Evolutionary conservation across 306 rosid genomes (phyloP).

Genomic region (Hippophae rhamnoides): DNA sequence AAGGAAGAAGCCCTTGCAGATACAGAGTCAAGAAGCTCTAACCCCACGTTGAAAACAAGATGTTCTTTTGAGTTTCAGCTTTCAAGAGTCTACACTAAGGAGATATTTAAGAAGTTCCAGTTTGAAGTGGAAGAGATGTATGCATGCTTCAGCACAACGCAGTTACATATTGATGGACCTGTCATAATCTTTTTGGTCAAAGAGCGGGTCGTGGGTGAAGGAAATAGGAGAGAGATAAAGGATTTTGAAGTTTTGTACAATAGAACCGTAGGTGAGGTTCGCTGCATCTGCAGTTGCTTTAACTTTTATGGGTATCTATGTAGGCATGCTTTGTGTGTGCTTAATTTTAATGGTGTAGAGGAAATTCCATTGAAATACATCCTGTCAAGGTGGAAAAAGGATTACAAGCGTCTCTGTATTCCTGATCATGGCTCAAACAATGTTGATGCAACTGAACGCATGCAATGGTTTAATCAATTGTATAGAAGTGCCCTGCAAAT

Average conservation of each 20-base stretch:
- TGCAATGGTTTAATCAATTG: constrained; percentile 63
- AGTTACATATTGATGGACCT: constrained; percentile 69
- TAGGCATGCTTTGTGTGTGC: constrained; percentile 76
- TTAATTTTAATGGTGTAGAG: constrained; percentile 88
- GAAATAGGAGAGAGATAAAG: constrained; percentile 59
- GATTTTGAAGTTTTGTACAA: constrained; percentile 90
- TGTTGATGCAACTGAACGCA: constrained; percentile 30
- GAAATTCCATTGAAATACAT: constrained; percentile 70
- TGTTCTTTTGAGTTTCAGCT: constrained; percentile 87
- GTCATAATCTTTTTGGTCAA: constrained; percentile 74
- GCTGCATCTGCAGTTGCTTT: constrained; percentile 91
- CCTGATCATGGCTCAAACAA: constrained; percentile 34
- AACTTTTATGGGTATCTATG: constrained; percentile 80
- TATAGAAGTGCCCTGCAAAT: constrained; percentile 70
- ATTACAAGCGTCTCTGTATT: constrained; percentile 61
- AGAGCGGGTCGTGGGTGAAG: constrained; percentile 71
- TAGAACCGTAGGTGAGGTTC: constrained; percentile 72
- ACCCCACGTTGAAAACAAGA: constrained; percentile 63
- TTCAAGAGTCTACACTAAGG: constrained; percentile 65
- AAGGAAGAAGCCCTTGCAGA: constrained; percentile 76
- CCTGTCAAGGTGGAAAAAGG: constrained; percentile 78
- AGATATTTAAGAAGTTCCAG: constrained; percentile 69
- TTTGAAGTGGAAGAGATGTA: constrained; percentile 89
- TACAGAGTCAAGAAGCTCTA: constrained; percentile 74
- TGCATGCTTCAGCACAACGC: constrained; percentile 84